Evolutionary conservation across 2,329 filamentous ascomycete genomes (phyloP).

Genomic region (Nigrospora osmanthi): DNA sequence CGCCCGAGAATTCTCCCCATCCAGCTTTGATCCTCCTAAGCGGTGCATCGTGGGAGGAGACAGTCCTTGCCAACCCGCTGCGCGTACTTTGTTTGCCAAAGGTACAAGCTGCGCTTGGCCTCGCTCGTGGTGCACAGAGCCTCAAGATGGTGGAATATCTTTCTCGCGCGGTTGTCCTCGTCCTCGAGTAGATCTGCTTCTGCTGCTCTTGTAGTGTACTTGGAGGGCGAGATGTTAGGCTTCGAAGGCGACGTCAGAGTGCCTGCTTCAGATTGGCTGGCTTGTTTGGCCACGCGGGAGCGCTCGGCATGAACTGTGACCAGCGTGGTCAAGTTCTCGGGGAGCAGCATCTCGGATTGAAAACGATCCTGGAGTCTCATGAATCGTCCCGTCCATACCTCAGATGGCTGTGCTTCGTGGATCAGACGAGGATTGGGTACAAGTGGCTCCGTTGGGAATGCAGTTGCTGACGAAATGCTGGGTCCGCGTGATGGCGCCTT

Average conservation of each 20-base stretch:
- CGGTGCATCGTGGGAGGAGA: slow-evolving; percentile 30
- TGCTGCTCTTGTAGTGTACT: neutral
- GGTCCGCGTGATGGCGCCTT: neutral
- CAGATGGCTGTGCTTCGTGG: slow-evolving; percentile 32
- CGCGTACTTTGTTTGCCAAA: slow-evolving; percentile 43
- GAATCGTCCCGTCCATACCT: slow-evolving; percentile 59
- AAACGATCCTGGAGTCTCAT: slow-evolving; percentile 47
- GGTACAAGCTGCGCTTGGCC: slow-evolving; percentile 37
- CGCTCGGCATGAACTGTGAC: slow-evolving; percentile 12
- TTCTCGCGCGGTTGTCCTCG: slow-evolving; percentile 33
- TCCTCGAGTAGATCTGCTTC: slow-evolving; percentile 12
- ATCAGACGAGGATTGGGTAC: slow-evolving; percentile 21
- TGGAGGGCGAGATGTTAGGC: slow-evolving; percentile 1
- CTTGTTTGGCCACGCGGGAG: slow-evolving; percentile 2
- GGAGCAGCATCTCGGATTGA: slow-evolving; percentile 30
- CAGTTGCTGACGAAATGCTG: slow-evolving; percentile 3
- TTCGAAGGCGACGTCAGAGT: neutral
- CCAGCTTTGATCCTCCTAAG: slow-evolving; percentile 15
- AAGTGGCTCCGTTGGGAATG: neutral
- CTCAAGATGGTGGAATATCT: slow-evolving; percentile 39
- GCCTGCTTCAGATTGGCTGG: neutral
- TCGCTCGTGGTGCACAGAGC: slow-evolving; percentile 37
- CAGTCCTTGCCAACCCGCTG: slow-evolving; percentile 25
- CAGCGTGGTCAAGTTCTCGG: slow-evolving; percentile 14
- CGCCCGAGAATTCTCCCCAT: slow-evolving; percentile 16